Percentiles rank a stretch among this genome's conserved stretches.
These are phyloP conservation scores for Kluyveromyces lactis DNA, from an alignment of 805 yeast genomes.

Conservation along the genomic window DNA sequence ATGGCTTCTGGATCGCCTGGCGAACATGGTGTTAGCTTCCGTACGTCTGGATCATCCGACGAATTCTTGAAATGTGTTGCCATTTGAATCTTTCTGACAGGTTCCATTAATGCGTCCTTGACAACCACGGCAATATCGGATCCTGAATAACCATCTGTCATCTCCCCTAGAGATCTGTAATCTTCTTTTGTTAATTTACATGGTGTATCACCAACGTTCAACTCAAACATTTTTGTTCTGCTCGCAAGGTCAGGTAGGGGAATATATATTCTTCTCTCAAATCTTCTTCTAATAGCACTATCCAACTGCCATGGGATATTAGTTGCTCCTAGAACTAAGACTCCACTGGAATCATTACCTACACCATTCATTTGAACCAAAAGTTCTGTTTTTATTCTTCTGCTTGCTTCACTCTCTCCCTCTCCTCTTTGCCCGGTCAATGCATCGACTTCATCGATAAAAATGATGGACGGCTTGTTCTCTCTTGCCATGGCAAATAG, in stretches of 20 bases:
- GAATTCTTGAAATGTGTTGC: conserved; percentile 87
- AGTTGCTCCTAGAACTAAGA: conserved; percentile 91
- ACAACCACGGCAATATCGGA: conserved; percentile 96
- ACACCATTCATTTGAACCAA: conserved; percentile 99
- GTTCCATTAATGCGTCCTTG: conserved; percentile 96
- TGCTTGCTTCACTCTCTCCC: conserved; percentile 92
- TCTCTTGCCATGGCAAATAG: conserved; percentile 94
- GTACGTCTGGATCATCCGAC: conserved; percentile 30
- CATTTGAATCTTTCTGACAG: conserved; percentile 87
- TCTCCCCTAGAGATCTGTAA: conserved; percentile 68
- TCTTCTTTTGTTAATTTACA: conserved; percentile 69
- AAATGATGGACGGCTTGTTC: conserved; percentile 89
- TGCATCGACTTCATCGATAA: conserved; percentile 97
- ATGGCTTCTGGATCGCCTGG: conserved; percentile 87
- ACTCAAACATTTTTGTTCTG: conserved; percentile 85
- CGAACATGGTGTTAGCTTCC: conserved; percentile 80
- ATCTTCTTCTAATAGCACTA: conserved; percentile 94
- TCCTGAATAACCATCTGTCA: conserved; percentile 97
- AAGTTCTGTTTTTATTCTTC: conserved; percentile 92
- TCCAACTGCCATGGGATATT: conserved; percentile 99
- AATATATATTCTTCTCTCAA: conserved; percentile 90
- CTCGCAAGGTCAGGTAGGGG: conserved; percentile 93
- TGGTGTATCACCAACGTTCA: conserved; percentile 86
- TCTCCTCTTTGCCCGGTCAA: conserved; percentile 97
- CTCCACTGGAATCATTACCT: conserved; percentile 90